phyloP scores from a whole-genome alignment of 108 stramenopile species.

The Pseudonitzschia multiseries region DNA sequence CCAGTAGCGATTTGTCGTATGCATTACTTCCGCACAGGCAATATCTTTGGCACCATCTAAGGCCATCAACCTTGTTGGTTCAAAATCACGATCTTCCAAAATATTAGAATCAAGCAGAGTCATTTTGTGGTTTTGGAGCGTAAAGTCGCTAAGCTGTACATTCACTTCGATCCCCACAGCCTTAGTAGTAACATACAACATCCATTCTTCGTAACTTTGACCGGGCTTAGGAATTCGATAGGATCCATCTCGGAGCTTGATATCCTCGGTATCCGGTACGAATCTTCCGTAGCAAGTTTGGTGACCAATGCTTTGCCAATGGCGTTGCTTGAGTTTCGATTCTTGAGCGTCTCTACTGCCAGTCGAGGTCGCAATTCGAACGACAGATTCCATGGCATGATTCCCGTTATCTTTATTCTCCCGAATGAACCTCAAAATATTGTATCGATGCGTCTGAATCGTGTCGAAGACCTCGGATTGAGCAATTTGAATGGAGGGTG shows the following conservation, averaged over 20 bases:
- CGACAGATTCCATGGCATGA: conserved; percentile 94
- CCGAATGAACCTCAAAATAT: conserved; percentile 90
- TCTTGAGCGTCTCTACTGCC: conserved; percentile 71
- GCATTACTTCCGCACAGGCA: conserved; percentile 97
- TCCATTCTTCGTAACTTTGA: conserved; percentile 95
- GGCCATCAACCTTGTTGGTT: conserved; percentile 50
- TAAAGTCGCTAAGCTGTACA: conserved; percentile 96
- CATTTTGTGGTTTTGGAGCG: conserved; percentile 97
- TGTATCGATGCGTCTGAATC: conserved; percentile 89
- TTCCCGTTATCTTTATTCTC: conserved; percentile 83
- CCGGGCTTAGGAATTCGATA: conserved; percentile 79
- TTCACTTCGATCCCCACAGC: conserved; percentile 97
- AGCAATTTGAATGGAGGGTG: conserved; percentile 92
- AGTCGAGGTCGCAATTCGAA: conserved; percentile 91
- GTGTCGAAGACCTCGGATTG: conserved; percentile 95
- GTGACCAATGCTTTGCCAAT: conserved; percentile 94
- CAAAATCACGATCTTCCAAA: conserved; percentile 89
- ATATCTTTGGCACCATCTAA: conserved; percentile 74
- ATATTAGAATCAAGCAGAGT: conserved; percentile 90
- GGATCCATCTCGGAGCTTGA: conserved; percentile 86
- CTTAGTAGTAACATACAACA: conserved; percentile 95
- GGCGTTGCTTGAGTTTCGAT: conserved; percentile 74
- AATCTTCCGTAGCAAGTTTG: conserved; percentile 93
- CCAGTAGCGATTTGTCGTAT: conserved; percentile 94
- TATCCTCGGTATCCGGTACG: conserved; percentile 96